Conservation (phyloP, 768 basidiomycete species). For the Kwoniella shandongensis region DNA sequence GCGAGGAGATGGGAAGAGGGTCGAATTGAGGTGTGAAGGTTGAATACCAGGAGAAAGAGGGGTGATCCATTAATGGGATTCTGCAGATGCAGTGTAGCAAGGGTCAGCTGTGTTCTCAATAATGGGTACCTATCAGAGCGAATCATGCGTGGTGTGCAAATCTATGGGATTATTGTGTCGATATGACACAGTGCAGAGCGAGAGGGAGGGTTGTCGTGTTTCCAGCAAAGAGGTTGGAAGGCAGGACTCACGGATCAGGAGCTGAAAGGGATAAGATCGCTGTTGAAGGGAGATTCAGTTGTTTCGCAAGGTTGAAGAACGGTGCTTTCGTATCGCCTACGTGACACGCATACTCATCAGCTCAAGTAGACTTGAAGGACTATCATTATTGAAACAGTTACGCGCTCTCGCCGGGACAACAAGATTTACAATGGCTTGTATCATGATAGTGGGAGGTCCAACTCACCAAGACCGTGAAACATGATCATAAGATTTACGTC, state of each 20-base stretch:
- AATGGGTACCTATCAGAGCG: no score
- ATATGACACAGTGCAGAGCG: no score
- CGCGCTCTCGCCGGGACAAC: no score
- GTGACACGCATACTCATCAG: not conserved
- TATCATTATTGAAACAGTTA: no score
- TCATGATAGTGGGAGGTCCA: no score
- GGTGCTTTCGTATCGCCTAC: slow-evolving; percentile 48
- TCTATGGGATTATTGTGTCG: no score
- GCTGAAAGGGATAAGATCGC: slow-evolving; percentile 46
- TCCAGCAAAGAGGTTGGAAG: no score
- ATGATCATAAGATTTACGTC: slow-evolving; percentile 50
- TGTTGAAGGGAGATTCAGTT: slow-evolving; percentile 45
- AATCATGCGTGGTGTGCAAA: no score
- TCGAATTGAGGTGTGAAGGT: slow-evolving; percentile 42
- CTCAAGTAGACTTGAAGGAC: not conserved
- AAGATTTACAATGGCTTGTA: no score
- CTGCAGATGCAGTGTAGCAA: slow-evolving; percentile 9
- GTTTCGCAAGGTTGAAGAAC: slow-evolving; percentile 43
- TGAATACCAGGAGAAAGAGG: slow-evolving; percentile 45
- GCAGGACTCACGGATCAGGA: slow-evolving; percentile 39
- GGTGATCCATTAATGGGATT: slow-evolving; percentile 41
- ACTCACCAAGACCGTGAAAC: slow-evolving; percentile 52
- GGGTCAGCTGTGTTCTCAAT: not conserved
- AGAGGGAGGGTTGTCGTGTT: no score
- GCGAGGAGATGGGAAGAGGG: slow-evolving; percentile 30